A percentile compares a stretch with the other conserved stretches of the same genome.
Evolutionary conservation across 1,139 yeast genomes (phyloP).

Genomic region (Hanseniaspora uvarum): DNA sequence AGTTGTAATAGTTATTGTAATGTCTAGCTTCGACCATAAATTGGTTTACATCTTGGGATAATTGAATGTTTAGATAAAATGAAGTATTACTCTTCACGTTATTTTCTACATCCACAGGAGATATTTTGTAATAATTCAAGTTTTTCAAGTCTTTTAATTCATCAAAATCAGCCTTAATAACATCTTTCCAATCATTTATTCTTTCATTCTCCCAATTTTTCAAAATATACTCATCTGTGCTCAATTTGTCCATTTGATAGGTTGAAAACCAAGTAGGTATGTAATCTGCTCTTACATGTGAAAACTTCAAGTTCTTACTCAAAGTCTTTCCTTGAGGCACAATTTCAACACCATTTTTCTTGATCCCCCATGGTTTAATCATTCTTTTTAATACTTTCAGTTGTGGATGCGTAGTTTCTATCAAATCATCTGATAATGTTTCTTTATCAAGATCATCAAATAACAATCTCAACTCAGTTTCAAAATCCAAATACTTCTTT

Average conservation of each 20-base stretch:
- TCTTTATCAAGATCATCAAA: conserved; percentile 67
- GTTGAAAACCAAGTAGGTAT: conserved; percentile 61
- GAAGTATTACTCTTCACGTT: conserved; percentile 45
- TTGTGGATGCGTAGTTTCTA: conserved; percentile 44
- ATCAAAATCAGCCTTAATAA: conserved; percentile 38
- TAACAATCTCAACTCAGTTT: conserved; percentile 59
- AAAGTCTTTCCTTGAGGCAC: conserved; percentile 56
- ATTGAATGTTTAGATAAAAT: conserved; percentile 56
- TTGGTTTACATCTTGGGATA: conserved; percentile 64
- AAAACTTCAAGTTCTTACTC: conserved; percentile 52
- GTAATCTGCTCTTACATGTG: conserved; percentile 75
- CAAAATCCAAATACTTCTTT: conserved; percentile 60
- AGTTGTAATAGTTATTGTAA: conserved; percentile 7
- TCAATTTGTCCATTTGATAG: conserved; percentile 50
- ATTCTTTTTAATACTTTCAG: conserved; percentile 51
- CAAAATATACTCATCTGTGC: conserved; percentile 23
- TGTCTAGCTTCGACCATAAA: conserved; percentile 33
- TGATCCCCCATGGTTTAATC: conserved; percentile 73
- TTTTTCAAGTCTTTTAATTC: conserved; percentile 36
- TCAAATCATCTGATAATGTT: conserved; percentile 50
- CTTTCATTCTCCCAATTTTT: conserved; percentile 25
- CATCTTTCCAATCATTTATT: conserved; percentile 41
- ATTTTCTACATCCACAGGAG: conserved; percentile 30
- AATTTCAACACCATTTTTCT: conserved; percentile 45
- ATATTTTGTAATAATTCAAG: conserved; percentile 43